phyloP scores from a whole-genome alignment of 441 rosid species.

The Erysimum pusillum region DNA sequence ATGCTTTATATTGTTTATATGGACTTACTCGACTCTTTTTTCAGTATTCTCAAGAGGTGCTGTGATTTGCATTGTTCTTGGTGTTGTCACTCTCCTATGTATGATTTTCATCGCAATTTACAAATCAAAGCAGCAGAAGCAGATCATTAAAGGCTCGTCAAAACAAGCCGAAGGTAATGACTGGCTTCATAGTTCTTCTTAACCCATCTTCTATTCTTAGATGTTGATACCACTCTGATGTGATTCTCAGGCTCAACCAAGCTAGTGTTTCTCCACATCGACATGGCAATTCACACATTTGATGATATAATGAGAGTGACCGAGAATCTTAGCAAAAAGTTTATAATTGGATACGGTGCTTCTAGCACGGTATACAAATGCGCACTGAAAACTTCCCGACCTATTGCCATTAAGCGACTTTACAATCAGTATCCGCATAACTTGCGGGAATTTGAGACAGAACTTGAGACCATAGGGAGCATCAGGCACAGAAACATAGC shows the following conservation, averaged over 20 bases:
- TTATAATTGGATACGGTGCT: slow-evolving; percentile 84
- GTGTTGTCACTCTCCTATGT: slow-evolving; percentile 60
- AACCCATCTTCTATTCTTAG: not conserved
- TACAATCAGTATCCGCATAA: slow-evolving; percentile 71
- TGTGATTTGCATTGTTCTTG: slow-evolving; percentile 69
- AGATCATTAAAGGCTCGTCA: slow-evolving; percentile 39
- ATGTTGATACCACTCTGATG: not conserved
- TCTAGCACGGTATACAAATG: slow-evolving; percentile 93
- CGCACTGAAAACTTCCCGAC: slow-evolving; percentile 74
- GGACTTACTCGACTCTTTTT: not conserved
- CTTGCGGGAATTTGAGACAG: slow-evolving; percentile 89
- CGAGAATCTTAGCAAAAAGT: slow-evolving; percentile 83
- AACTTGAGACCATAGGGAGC: slow-evolving; percentile 91
- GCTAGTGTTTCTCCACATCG: slow-evolving; percentile 97
- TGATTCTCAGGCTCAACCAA: slow-evolving; percentile 69
- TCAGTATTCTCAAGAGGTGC: slow-evolving; percentile 64
- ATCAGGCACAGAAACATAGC: slow-evolving; percentile 92
- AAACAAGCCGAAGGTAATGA: slow-evolving; percentile 60
- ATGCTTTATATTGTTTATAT: not conserved
- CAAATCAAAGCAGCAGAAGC: slow-evolving; percentile 68
- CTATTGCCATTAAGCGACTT: slow-evolving; percentile 92
- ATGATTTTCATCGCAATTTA: slow-evolving; percentile 63
- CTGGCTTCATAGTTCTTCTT: slow-evolving; percentile 12
- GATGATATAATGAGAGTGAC: slow-evolving; percentile 92
- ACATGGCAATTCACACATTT: slow-evolving; percentile 87